These are phyloP conservation scores for Lophiostoma macrostomum DNA, from an alignment of 495 filamentous ascomycete genomes.

Conservation along the genomic window DNA sequence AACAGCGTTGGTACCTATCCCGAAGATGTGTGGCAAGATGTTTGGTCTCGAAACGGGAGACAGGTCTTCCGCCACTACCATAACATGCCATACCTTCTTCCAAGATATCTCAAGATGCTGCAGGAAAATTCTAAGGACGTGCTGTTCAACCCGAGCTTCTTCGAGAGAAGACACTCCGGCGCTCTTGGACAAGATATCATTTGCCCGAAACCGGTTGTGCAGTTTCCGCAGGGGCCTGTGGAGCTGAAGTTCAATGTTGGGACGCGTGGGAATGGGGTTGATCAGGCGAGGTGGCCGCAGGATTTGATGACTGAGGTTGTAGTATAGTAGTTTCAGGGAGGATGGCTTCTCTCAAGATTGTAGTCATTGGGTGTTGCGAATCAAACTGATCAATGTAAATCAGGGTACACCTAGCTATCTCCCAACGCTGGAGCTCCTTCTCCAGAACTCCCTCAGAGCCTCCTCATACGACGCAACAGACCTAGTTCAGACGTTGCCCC, in stretches of 20 bases:
- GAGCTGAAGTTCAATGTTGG: slow-evolving; percentile 38
- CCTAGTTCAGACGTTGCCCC: too few species aligned
- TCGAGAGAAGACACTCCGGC: slow-evolving; percentile 33
- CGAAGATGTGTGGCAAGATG: slow-evolving; percentile 33
- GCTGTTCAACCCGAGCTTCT: slow-evolving; percentile 37
- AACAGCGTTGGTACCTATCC: slow-evolving; percentile 38
- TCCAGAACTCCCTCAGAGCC: too few species aligned
- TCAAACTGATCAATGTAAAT: background rate
- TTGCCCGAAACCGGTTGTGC: slow-evolving; percentile 33
- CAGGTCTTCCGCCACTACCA: slow-evolving; percentile 39
- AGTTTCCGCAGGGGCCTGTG: slow-evolving; percentile 33
- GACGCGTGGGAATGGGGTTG: slow-evolving; percentile 38
- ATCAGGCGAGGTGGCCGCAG: slow-evolving; percentile 39
- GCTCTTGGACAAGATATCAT: slow-evolving; percentile 30
- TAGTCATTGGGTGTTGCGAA: background rate
- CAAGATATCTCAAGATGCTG: slow-evolving; percentile 33
- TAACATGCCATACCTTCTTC: slow-evolving; percentile 35
- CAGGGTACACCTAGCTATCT: too few species aligned
- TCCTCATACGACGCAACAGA: too few species aligned
- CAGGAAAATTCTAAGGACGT: slow-evolving; percentile 20
- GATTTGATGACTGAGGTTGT: slow-evolving; percentile 39
- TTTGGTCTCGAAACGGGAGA: slow-evolving; percentile 36
- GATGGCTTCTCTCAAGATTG: background rate
- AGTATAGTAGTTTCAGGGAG: background rate
- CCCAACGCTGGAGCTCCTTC: too few species aligned